Evolutionary conservation across 2,329 filamentous ascomycete genomes (phyloP).

Genomic region (Pseudogymnoascus pannorum): DNA sequence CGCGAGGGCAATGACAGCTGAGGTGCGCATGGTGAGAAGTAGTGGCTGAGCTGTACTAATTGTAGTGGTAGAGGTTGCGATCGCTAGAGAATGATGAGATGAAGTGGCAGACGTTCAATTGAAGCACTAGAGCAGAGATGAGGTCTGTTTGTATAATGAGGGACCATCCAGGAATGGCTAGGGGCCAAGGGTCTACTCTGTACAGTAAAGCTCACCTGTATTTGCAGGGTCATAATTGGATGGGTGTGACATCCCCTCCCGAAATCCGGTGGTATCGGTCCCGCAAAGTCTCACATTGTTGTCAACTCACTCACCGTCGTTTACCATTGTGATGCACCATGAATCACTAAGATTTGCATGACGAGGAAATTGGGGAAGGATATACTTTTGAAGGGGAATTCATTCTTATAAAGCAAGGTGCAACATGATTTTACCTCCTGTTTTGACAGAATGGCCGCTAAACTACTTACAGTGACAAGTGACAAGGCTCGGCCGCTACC

Average conservation of each 20-base stretch:
- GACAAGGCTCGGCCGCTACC: conserved; percentile 2
- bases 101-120: conserved; percentile 3
- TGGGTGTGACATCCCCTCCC: background rate
- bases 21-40: conserved; percentile 14
- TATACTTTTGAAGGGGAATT: background rate
- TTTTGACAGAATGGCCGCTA: background rate
- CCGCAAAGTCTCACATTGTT: background rate
- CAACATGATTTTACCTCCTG: background rate
- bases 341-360: background rate
- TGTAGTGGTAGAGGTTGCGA: conserved; percentile 13
- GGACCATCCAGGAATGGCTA: conserved; percentile 8
- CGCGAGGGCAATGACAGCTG: conserved; percentile 39
- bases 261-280: background rate
- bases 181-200: background rate
- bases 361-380: no score
- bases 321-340: background rate
- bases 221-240: background rate
- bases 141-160: background rate
- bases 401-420: background rate
- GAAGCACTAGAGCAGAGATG: background rate
- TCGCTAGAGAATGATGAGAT: background rate
- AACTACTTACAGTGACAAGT: conserved; percentile 8
- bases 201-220: conserved; percentile 3
- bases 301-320: background rate
- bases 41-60: background rate